Percentiles rank a stretch among this genome's conserved stretches.
Evolutionary conservation across 768 basidiomycete species (phyloP).

Genomic region (Kockovaella imperatae): DNA sequence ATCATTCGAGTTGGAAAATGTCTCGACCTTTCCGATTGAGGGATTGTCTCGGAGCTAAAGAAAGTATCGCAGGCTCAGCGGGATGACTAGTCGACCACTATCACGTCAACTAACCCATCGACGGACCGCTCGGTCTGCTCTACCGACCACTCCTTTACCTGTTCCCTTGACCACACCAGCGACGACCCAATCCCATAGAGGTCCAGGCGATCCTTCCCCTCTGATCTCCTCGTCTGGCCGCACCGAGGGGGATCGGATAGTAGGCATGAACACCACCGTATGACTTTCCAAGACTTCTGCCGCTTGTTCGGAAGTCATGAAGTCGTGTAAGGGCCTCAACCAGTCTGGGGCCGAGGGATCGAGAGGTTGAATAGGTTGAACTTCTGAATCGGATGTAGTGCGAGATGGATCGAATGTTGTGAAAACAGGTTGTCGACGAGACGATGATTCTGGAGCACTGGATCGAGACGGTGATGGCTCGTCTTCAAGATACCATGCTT

Average conservation of each 20-base stretch:
- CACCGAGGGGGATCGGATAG: neutral
- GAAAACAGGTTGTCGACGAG: neutral
- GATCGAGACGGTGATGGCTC: neutral
- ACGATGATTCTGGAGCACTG: neutral
- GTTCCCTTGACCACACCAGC: constrained; percentile 30
- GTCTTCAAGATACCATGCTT: constrained; percentile 1
- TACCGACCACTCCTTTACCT: constrained; percentile 36
- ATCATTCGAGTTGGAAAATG: neutral
- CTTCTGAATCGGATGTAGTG: neutral
- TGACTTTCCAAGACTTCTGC: neutral
- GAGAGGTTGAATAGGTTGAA: neutral
- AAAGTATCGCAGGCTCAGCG: neutral
- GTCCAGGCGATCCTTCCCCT: neutral
- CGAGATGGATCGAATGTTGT: constrained; percentile 7
- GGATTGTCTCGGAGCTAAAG: constrained; percentile 1
- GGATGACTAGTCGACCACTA: neutral
- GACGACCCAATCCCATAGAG: constrained; percentile 38
- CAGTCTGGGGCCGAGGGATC: neutral
- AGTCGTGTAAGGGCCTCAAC: neutral
- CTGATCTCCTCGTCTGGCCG: neutral
- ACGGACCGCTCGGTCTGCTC: constrained; percentile 32
- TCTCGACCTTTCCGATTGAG: neutral
- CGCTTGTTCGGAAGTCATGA: neutral
- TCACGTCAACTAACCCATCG: constrained; percentile 28
- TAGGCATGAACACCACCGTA: neutral